These are phyloP conservation scores for Arctium minus DNA, from an alignment of 129 eudicot species.

Conservation along the genomic window DNA sequence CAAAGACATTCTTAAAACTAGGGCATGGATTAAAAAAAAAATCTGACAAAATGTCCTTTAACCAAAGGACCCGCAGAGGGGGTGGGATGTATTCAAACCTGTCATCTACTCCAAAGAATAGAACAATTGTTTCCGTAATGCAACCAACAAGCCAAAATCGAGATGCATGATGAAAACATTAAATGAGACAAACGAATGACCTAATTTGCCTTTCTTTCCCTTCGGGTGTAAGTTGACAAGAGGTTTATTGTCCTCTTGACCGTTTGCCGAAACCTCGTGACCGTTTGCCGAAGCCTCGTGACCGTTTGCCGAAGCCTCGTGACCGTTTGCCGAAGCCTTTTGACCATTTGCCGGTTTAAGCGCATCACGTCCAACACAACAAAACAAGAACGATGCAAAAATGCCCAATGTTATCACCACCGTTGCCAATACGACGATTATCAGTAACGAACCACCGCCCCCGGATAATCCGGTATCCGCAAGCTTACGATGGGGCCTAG, in stretches of 20 bases:
- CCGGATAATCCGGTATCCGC: conserved; percentile 12
- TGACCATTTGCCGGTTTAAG: conserved; percentile 12
- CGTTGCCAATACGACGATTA: conserved; percentile 24
- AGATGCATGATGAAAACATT: neutral
- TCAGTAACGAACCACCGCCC: conserved; percentile 11
- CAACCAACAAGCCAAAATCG: neutral
- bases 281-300: neutral
- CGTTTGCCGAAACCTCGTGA: neutral
- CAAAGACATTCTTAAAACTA: too few relatives aligned
- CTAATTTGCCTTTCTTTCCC: conserved; percentile 22
- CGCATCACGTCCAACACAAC: conserved; percentile 28
- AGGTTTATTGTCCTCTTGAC: conserved; percentile 25
- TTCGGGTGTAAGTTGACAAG: conserved; percentile 21
- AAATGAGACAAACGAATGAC: neutral
- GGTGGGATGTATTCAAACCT: neutral
- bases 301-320: neutral
- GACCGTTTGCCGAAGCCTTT: too few relatives aligned
- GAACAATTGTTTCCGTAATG: neutral
- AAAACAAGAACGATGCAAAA: conserved; percentile 19
- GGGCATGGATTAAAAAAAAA: neutral
- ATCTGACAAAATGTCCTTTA: neutral
- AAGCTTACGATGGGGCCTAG: conserved; percentile 31
- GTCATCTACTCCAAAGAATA: neutral
- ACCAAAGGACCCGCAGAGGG: neutral
- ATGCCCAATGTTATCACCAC: conserved; percentile 26